These are phyloP conservation scores for Mycena sanguinolenta DNA, from an alignment of 768 basidiomycete genomes.

Conservation along the genomic window DNA sequence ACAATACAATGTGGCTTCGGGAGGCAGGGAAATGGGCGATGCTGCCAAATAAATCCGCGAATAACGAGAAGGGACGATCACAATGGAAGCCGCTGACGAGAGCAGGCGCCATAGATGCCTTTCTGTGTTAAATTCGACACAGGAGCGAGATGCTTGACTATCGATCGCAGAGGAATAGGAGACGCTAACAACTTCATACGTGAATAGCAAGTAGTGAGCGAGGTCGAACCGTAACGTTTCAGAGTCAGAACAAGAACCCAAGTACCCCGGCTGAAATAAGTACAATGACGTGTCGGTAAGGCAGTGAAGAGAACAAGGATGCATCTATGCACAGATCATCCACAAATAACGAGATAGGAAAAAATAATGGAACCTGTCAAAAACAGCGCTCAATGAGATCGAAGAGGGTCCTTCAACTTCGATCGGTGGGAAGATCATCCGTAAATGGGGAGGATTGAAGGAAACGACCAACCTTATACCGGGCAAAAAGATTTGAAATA, in stretches of 20 bases:
- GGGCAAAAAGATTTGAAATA: neutral
- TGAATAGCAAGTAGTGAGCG: neutral
- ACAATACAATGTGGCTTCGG: neutral
- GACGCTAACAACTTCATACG: neutral
- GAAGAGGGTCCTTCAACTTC: neutral
- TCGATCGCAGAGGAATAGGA: neutral
- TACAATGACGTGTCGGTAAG: slow-evolving; percentile 1
- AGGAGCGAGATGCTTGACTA: neutral
- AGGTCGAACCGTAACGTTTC: neutral
- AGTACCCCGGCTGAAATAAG: neutral
- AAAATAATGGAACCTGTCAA: neutral
- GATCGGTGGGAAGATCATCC: neutral
- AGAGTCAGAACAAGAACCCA: neutral
- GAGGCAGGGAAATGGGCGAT: slow-evolving; percentile 4
- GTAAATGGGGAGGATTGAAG: no score
- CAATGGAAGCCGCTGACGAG: neutral
- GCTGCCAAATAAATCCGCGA: neutral
- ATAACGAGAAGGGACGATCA: neutral
- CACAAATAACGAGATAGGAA: neutral
- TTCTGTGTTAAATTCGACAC: neutral
- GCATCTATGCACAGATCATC: neutral
- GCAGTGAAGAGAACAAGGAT: neutral
- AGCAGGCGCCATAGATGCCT: neutral
- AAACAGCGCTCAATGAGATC: neutral
- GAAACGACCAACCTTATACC: no score